Conservation (phyloP, 2,329 filamentous ascomycete species). For the Leptographium wingfieldii region DNA sequence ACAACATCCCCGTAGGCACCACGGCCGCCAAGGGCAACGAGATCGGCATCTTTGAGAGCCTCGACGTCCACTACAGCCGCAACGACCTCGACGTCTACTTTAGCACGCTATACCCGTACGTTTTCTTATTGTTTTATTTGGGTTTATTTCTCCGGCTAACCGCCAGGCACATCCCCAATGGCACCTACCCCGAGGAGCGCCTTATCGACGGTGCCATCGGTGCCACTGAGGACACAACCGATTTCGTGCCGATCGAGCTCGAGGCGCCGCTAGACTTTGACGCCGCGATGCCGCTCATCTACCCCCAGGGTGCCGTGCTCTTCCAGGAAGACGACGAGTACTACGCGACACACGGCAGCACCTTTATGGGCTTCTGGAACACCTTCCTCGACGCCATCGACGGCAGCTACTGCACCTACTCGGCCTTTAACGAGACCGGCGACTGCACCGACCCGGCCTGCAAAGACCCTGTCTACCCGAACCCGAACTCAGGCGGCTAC, state of each 20-base stretch:
- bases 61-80: conserved; percentile 12
- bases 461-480: conserved; percentile 35
- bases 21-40: conserved; percentile 5
- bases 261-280: conserved; percentile 27
- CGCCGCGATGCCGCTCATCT: conserved; percentile 24
- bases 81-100: conserved; percentile 13
- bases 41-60: conserved; percentile 13
- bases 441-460: conserved; percentile 20
- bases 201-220: conserved; percentile 20
- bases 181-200: conserved; percentile 19
- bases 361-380: conserved; percentile 3
- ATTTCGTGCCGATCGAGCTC: conserved; percentile 15
- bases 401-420: conserved; percentile 34
- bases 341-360: conserved; percentile 17
- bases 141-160: background rate
- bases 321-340: conserved; percentile 30
- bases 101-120: conserved; percentile 12
- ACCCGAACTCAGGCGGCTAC: conserved; percentile 30
- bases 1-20: conserved; percentile 10
- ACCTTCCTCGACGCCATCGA: conserved; percentile 33
- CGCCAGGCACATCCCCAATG: conserved; percentile 16
- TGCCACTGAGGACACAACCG: conserved; percentile 5
- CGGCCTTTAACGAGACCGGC: conserved; percentile 31
- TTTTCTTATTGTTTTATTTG: background rate
- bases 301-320: conserved; percentile 25